A percentile compares a stretch with the other conserved stretches of the same genome.
These are phyloP conservation scores for Scleroderma citrinum DNA, from an alignment of 768 basidiomycete genomes.

Conservation along the genomic window DNA sequence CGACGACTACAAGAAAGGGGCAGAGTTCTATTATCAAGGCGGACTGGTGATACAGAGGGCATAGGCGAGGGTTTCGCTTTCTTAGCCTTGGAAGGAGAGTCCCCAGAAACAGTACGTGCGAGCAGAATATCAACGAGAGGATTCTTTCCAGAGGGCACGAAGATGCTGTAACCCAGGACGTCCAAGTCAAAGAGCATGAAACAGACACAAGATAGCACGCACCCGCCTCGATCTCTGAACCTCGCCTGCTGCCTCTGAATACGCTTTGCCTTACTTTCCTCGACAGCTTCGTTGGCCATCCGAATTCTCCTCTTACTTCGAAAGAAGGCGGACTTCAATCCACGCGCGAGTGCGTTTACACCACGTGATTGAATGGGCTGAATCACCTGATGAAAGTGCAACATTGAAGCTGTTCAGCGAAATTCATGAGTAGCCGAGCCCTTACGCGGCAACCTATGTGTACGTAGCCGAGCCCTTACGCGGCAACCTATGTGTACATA, in stretches of 20 bases:
- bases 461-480: too few relatives aligned
- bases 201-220: conserved; percentile 18
- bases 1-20: background rate
- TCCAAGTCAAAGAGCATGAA: background rate
- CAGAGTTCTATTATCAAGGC: background rate
- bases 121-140: conserved; percentile 49
- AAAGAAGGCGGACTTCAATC: too few relatives aligned
- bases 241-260: conserved; percentile 58
- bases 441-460: too few relatives aligned
- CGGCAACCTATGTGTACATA: too few relatives aligned
- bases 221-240: conserved; percentile 67
- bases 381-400: too few relatives aligned
- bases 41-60: background rate
- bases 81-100: conserved; percentile 37
- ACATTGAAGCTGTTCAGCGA: too few relatives aligned
- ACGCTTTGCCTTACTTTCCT: conserved; percentile 57
- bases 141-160: conserved; percentile 46
- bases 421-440: too few relatives aligned
- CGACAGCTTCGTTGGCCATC: conserved; percentile 32
- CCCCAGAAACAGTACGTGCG: conserved; percentile 40
- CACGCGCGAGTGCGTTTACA: too few relatives aligned
- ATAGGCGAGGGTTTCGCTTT: background rate
- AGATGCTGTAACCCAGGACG: conserved; percentile 37
- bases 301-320: too few relatives aligned
- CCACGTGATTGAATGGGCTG: too few relatives aligned